Evolutionary conservation across 129 eudicot genomes (phyloP).

Genomic region (Glebionis coronaria): DNA sequence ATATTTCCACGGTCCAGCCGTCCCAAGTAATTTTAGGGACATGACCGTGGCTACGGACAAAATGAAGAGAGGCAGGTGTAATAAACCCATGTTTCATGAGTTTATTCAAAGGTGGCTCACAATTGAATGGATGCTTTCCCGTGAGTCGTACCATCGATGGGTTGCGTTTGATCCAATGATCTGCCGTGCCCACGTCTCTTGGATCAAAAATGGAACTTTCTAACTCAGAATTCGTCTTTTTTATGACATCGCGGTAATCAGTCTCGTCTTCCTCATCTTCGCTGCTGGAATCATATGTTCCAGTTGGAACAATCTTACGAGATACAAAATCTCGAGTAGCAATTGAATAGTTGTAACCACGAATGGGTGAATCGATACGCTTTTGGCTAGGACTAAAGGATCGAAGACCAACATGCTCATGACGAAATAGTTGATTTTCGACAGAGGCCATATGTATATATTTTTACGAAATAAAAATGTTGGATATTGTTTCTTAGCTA

Average conservation of each 20-base stretch:
- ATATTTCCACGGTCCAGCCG: slow-evolving; percentile 79
- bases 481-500: slow-evolving; percentile 6
- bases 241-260: slow-evolving; percentile 32
- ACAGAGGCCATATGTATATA: slow-evolving; percentile 67
- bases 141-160: slow-evolving; percentile 79
- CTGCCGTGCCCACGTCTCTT: slow-evolving; percentile 71
- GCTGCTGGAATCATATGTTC: slow-evolving; percentile 33
- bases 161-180: slow-evolving; percentile 79
- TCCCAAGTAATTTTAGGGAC: slow-evolving; percentile 69
- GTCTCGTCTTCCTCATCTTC: slow-evolving; percentile 36
- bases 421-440: slow-evolving; percentile 67
- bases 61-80: slow-evolving; percentile 87
- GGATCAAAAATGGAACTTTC: slow-evolving; percentile 61
- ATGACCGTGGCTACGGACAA: slow-evolving; percentile 86
- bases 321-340: slow-evolving; percentile 13
- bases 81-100: slow-evolving; percentile 98
- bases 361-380: slow-evolving; percentile 62
- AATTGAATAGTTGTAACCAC: slow-evolving; percentile 25
- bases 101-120: slow-evolving; percentile 76
- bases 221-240: slow-evolving; percentile 46
- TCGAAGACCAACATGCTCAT: slow-evolving; percentile 39
- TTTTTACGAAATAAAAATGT: neutral
- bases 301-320: slow-evolving; percentile 5
- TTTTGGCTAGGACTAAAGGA: slow-evolving; percentile 35
- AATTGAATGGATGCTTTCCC: slow-evolving; percentile 94